A percentile compares a stretch with the other conserved stretches of the same genome.
Conservation (phyloP, 805 yeast genomes). For the Lipomyces yamanashiensis region DNA sequence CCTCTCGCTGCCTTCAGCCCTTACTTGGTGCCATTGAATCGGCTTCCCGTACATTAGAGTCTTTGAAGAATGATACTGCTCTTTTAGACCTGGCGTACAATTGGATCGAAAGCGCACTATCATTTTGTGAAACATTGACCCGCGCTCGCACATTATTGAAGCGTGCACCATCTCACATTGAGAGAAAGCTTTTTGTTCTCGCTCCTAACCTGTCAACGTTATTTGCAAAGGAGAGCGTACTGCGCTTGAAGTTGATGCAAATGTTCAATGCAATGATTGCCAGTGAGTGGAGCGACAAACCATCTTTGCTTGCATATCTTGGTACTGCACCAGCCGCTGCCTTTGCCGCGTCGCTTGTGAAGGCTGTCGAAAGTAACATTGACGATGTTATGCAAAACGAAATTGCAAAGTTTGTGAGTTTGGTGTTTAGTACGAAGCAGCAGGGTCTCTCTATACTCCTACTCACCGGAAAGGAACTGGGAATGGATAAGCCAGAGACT, state of each 20-base stretch:
- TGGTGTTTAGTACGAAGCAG: slow-evolving; percentile 44
- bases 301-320: slow-evolving; percentile 80
- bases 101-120: slow-evolving; percentile 58
- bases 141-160: slow-evolving; percentile 59
- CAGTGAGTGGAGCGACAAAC: slow-evolving; percentile 52
- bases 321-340: slow-evolving; percentile 67
- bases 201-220: slow-evolving; percentile 62
- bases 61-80: slow-evolving; percentile 51
- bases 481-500: slow-evolving; percentile 9
- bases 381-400: slow-evolving; percentile 32
- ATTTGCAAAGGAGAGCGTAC: slow-evolving; percentile 55
- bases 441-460: slow-evolving; percentile 48
- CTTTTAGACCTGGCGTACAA: slow-evolving; percentile 54
- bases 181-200: slow-evolving; percentile 59
- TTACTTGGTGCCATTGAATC: slow-evolving; percentile 56
- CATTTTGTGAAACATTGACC: slow-evolving; percentile 61
- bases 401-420: slow-evolving; percentile 41
- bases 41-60: slow-evolving; percentile 47
- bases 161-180: slow-evolving; percentile 65
- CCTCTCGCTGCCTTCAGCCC: slow-evolving; percentile 60
- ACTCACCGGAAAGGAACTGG: slow-evolving; percentile 44
- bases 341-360: slow-evolving; percentile 62
- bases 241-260: slow-evolving; percentile 59
- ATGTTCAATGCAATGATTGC: slow-evolving; percentile 52
- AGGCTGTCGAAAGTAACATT: slow-evolving; percentile 60